phyloP scores from a whole-genome alignment of 345 rosid genomes.

The Psidium guajava region DNA sequence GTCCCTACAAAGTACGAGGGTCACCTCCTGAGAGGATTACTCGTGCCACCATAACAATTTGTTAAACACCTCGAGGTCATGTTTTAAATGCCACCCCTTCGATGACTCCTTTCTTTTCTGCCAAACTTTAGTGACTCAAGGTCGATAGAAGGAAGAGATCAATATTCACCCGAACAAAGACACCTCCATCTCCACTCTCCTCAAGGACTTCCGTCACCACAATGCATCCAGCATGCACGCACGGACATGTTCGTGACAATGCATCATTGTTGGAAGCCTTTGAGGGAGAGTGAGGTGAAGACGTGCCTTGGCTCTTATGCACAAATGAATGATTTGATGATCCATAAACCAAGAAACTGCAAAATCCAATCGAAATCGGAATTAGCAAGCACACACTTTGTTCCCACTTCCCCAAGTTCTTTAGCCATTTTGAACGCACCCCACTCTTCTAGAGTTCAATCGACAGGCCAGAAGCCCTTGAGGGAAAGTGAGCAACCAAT shows the following conservation, averaged over 20 bases:
- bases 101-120: neutral
- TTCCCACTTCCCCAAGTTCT: slow-evolving; percentile 16
- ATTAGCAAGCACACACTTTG: slow-evolving; percentile 8
- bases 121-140: neutral
- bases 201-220: neutral
- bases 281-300: slow-evolving; percentile 25
- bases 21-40: too few species aligned
- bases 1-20: too few species aligned
- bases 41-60: too few species aligned
- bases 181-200: slow-evolving; percentile 14
- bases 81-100: neutral
- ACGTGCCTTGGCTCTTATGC: neutral
- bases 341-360: neutral
- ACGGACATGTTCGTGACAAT: neutral
- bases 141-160: neutral
- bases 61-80: too few species aligned
- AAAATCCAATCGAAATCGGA: neutral
- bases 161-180: neutral
- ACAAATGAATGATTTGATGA: neutral
- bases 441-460: neutral
- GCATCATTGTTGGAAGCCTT: slow-evolving; percentile 15
- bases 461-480: neutral
- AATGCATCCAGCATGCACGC: neutral
- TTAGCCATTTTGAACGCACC: neutral
- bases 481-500: slow-evolving; percentile 2